Evolutionary conservation across 805 yeast species (phyloP), one percentile per base, ranked within the genome.

Genomic region (Isabelozyma rhagii): DNA sequence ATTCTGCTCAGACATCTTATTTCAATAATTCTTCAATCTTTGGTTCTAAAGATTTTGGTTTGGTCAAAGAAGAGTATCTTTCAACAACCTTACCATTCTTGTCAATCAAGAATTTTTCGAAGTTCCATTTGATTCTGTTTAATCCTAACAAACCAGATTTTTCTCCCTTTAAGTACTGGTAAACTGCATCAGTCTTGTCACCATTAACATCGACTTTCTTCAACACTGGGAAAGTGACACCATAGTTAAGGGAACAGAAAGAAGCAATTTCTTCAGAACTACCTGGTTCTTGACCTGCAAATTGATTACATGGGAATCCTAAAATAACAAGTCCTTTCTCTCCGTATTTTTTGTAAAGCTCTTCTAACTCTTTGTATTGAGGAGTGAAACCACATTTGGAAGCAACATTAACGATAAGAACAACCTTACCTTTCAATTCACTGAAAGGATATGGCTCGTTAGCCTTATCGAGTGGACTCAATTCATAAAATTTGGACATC

Each of bases 231-330:
- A 71, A 74, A 8, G 69, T 60, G 5, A 72, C 74, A 1, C 63
- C 63, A 46, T 56, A 73, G 29, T 54, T 51, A 17, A 46, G 21
- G 14, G 61, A 61, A 15, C 62, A 60, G 14, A 51, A 53, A 17
- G 43, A 40, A 15, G 58, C 61, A 14, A 71, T 61, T 28, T 60
- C 50, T 4, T 42, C 79, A 46, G 80, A 82, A 3, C 80, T 62
- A 3, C 84, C 84, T 57, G 94, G 85, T 69, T 92, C 89, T 74
- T 94, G 87, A 58, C 80, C 72, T 21, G 87, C 92, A 64, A 91
- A 91, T 66, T 90, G 97, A 71, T 89, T 88, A 69, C 97, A 89
- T 31, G 97, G 97, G 79, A 91, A 90, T 0, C 91, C 97, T 36
- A 91, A 55, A 27, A 91, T 76, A 43, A 71, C 82, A 21, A 92